These are phyloP conservation scores for Talaromyces proteolyticus DNA, from an alignment of 495 filamentous ascomycete species.

Conservation along the genomic window DNA sequence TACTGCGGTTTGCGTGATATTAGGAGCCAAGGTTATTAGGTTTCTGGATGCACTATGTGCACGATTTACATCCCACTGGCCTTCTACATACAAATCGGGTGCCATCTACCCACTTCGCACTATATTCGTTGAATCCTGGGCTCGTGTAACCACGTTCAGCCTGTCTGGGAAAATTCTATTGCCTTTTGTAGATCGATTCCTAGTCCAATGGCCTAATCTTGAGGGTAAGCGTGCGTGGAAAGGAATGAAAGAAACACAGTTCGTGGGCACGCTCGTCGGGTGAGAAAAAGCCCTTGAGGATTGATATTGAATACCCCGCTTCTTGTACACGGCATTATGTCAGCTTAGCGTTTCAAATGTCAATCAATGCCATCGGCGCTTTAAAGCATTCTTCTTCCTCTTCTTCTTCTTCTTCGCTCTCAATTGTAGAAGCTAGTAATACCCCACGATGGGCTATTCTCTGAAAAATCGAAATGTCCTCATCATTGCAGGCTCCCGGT, in stretches of 20 bases:
- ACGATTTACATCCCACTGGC: too few relatives aligned
- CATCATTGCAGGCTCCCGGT: conserved; percentile 66
- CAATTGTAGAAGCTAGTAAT: not conserved
- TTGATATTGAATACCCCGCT: not conserved
- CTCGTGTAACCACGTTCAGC: conserved; percentile 72
- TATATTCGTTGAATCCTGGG: conserved; percentile 90
- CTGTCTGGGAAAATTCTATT: conserved; percentile 70
- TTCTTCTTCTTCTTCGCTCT: not conserved
- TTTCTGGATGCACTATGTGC: conserved; percentile 29
- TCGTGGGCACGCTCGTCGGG: conserved; percentile 39
- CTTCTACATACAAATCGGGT: not conserved
- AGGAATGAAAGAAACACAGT: conserved; percentile 36
- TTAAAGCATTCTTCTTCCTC: not conserved
- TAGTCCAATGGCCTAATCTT: conserved; percentile 69
- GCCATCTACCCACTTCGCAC: conserved; percentile 51
- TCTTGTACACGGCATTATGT: not conserved
- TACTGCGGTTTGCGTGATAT: conserved; percentile 71
- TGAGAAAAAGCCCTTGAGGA: conserved; percentile 10
- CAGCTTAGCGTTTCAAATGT: not conserved
- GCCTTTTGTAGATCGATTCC: conserved; percentile 58
- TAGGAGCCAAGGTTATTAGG: conserved; percentile 62
- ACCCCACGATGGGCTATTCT: conserved; percentile 50
- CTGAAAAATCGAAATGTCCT: conserved; percentile 59
- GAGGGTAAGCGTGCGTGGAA: conserved; percentile 37
- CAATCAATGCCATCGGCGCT: too few relatives aligned